Percentiles rank a stretch among this genome's conserved stretches.
phyloP scores from a whole-genome alignment of 805 yeast species.

The Yarrowia deformans region DNA sequence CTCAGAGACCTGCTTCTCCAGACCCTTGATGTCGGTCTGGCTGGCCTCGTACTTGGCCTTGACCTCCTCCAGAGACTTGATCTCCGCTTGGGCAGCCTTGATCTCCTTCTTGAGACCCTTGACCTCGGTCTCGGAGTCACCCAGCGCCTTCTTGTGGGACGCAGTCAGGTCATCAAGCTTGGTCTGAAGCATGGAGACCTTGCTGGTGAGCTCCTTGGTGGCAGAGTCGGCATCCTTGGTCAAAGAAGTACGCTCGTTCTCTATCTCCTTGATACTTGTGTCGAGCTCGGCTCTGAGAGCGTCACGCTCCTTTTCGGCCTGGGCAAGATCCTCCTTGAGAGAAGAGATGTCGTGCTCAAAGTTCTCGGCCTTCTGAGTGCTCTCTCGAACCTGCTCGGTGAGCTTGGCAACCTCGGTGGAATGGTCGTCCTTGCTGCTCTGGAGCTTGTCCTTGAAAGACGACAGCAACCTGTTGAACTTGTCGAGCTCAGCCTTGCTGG shows the following conservation, averaged over 20 bases:
- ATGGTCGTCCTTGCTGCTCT: slow-evolving; percentile 31
- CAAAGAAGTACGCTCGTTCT: slow-evolving; percentile 28
- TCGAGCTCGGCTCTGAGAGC: slow-evolving; percentile 8
- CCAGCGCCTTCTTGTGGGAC: slow-evolving; percentile 27
- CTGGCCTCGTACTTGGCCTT: slow-evolving; percentile 33
- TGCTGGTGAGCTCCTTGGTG: slow-evolving; percentile 33
- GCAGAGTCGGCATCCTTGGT: slow-evolving; percentile 39
- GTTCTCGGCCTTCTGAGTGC: slow-evolving; percentile 8
- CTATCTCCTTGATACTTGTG: slow-evolving; percentile 30
- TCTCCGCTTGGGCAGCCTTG: slow-evolving; percentile 15
- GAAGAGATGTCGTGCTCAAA: slow-evolving; percentile 13
- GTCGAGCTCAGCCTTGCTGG: slow-evolving; percentile 35
- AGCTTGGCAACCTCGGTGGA: slow-evolving; percentile 25
- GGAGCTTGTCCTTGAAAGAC: slow-evolving; percentile 21
- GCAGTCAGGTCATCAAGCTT: slow-evolving; percentile 37
- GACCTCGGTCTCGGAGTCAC: slow-evolving; percentile 26
- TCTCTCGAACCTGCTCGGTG: slow-evolving; percentile 18
- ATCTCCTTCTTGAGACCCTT: slow-evolving; percentile 28
- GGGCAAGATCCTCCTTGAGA: slow-evolving; percentile 27
- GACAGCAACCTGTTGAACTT: slow-evolving; percentile 26
- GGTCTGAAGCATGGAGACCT: slow-evolving; percentile 20
- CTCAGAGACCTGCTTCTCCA: slow-evolving; percentile 27
- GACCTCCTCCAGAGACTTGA: slow-evolving; percentile 20
- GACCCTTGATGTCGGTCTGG: slow-evolving; percentile 3
- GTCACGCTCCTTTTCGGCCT: slow-evolving; percentile 25